Percentiles rank a stretch among this genome's conserved stretches.
phyloP scores from a whole-genome alignment of 2,329 filamentous ascomycete species.

The Colletotrichum abscissum region DNA sequence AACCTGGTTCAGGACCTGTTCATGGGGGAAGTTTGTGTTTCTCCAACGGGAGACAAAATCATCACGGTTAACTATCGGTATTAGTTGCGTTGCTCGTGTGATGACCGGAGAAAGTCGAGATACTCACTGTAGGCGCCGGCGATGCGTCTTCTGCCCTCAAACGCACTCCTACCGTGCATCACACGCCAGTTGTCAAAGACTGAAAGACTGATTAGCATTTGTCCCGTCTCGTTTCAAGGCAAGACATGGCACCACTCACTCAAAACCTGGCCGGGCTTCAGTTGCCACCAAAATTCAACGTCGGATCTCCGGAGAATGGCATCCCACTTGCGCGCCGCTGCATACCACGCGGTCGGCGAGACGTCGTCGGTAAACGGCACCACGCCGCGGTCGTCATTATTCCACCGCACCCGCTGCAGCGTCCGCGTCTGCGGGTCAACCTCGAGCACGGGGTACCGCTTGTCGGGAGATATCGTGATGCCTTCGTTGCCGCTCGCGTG shows the following conservation, averaged over 20 bases:
- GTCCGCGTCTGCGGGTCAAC: conserved; percentile 53
- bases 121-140: conserved; percentile 92
- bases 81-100: neutral
- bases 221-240: neutral
- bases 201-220: conserved; percentile 47
- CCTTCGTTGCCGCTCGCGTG: conserved; percentile 93
- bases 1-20: conserved; percentile 51
- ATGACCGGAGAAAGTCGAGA: neutral
- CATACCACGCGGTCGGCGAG: conserved; percentile 76
- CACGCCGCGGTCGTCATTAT: conserved; percentile 86
- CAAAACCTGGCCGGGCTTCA: conserved; percentile 81
- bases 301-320: conserved; percentile 72
- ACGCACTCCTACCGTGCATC: conserved; percentile 85
- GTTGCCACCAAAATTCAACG: conserved; percentile 82
- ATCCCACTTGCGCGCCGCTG: conserved; percentile 80
- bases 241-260: conserved; percentile 62
- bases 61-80: conserved; percentile 75
- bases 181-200: conserved; percentile 98
- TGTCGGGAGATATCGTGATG: conserved; percentile 80
- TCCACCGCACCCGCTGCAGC: conserved; percentile 82
- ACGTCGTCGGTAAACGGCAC: conserved; percentile 65
- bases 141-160: conserved; percentile 86
- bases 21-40: conserved; percentile 72
- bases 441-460: conserved; percentile 78
- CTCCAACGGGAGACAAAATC: conserved; percentile 84